Evolutionary conservation across 352 stramenopile genomes (phyloP).

Genomic region (Achlya hypogyna): DNA sequence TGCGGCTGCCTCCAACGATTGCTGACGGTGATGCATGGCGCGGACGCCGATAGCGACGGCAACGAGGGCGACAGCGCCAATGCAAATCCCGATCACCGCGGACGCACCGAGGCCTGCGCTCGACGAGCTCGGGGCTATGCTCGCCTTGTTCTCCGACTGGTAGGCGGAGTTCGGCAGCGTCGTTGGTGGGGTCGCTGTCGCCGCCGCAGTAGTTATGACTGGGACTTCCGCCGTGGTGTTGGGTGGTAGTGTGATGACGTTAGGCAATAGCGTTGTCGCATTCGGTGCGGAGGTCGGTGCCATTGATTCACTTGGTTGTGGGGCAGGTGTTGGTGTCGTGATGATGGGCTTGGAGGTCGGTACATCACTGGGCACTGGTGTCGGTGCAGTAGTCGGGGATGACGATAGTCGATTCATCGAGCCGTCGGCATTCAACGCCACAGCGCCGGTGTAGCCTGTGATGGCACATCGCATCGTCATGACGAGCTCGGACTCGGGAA

Average conservation of each 20-base stretch:
- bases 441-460: neutral
- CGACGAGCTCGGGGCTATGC: neutral
- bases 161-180: neutral
- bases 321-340: no score
- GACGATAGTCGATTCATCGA: neutral
- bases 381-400: neutral
- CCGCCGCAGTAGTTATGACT: no score
- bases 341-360: neutral
- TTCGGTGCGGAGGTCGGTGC: no score
- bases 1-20: neutral
- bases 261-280: no score
- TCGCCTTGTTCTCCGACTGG: neutral
- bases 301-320: no score
- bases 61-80: neutral
- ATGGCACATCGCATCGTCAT: conserved; percentile 5
- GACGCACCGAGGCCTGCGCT: neutral
- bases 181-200: no score
- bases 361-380: neutral
- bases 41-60: neutral
- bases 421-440: neutral
- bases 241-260: no score
- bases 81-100: neutral
- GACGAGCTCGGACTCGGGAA: neutral
- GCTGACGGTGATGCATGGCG: neutral
- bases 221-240: no score